Base-by-base conservation (phyloP, 345 rosid species). In the Arabis alpina region DNA sequence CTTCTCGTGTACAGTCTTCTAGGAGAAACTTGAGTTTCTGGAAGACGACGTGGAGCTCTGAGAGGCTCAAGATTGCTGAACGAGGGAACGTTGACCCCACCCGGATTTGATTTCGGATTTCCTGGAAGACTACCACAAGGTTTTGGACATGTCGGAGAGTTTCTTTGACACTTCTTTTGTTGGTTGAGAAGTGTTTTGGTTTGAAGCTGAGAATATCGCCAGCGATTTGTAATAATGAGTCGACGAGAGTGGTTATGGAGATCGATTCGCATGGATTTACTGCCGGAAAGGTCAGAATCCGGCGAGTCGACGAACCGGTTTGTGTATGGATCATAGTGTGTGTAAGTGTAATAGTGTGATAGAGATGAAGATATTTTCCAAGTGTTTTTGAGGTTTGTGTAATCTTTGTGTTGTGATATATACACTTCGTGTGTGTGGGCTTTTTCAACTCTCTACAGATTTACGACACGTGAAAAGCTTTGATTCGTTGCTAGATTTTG, bases 41-140 rank as follows among this genome's bases (percentile, higher is more conserved):
- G 72, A 90, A 71, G 28, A 81, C 61, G 69, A 85, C 55, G 43
- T 90, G 90, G 45, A 93, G 86, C 89, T 90, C 95, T 8, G 91
- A 85, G 2, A 93, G 79, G 70, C 86, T 54, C 55, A 83, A 59
- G 52, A 81, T 70, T 5, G 76, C 71, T 14, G 82, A 59, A 8
- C 73, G 77, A 7, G 80, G 79, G 2, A 76, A 54, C 10, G 37
- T 72, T 66, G 25, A 61, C 66, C 24, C 66, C 54, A 64, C 65
- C 19, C 73, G 74, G 58, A 41, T 71, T 14, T 23, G 62, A 27
- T 83, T 36, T 19, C 71, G 75, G 34, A 88, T 25, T 19, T 93
- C 97, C 43, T 87, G 78, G 2, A 93, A 77, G 58, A 85, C 43
- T 40, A 81, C 8, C 19, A 75, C 75, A 12, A 92, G 64, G 70